These are phyloP conservation scores for Lotus japonicus DNA, from an alignment of 306 rosid genomes.

Conservation along the genomic window DNA sequence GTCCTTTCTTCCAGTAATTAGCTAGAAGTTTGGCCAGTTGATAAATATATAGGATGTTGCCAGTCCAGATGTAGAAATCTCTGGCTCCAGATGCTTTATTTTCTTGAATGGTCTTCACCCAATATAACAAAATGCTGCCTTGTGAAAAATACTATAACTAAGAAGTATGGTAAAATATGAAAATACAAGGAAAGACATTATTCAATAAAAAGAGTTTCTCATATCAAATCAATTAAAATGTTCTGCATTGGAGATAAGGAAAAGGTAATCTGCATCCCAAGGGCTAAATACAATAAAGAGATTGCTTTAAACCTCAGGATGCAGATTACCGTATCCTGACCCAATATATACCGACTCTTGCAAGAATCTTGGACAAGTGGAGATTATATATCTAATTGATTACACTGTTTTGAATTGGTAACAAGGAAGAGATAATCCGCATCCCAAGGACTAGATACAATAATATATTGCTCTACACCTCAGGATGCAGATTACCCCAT, in stretches of 20 bases:
- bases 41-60: background rate
- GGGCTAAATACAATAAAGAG: background rate
- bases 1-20: background rate
- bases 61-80: background rate
- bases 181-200: too few species aligned
- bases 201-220: too few species aligned
- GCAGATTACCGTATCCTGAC: conserved; percentile 29
- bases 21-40: background rate
- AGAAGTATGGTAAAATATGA: too few species aligned
- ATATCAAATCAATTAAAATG: background rate
- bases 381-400: background rate
- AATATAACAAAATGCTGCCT: background rate
- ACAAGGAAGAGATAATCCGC: conserved; percentile 21
- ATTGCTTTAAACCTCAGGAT: conserved; percentile 31
- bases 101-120: background rate
- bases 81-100: background rate
- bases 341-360: background rate
- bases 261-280: background rate
- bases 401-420: conserved; percentile 12
- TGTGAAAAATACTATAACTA: too few species aligned
- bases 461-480: conserved; percentile 32
- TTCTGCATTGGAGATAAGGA: background rate
- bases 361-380: background rate
- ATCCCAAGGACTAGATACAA: conserved; percentile 10
- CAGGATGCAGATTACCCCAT: conserved; percentile 25